Evolutionary conservation across 2,329 filamentous ascomycete genomes (phyloP), one percentile per base, ranked within the genome.

Genomic region (Aspergillus piperis): DNA sequence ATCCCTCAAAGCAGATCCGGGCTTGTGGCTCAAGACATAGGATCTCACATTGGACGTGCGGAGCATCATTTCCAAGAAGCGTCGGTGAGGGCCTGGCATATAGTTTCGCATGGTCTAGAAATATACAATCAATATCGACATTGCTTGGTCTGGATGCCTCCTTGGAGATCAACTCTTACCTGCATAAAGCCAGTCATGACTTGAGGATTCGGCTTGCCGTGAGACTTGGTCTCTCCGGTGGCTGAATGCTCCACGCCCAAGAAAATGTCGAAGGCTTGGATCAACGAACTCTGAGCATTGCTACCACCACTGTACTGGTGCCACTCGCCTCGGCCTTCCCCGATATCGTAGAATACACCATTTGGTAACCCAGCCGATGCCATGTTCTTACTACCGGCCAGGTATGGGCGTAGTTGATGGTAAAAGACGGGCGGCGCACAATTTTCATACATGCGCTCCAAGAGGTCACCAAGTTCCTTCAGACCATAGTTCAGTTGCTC

Each of bases 371-470:
- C 82, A 0, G 81, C 82, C 2, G 75, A 72, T 7, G 77, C 78
- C 82, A 84, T 84, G 57, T 82, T 82, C 71, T 83, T 84, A 62
- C 80, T 83, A 0, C 82, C 82, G 0, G 82, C 82, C 13, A 84
- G 67, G 54, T 82, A 78, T 0, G 82, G 82, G 1, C 82, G 77
- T n/a, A 84, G 78, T 19, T 77, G 74, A 57, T 84, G 79, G 65
- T 82, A 84, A 70, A 84, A 84, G 1, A 79, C 72, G 25, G 79
- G 70, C 0, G 82, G 82, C 6, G 75, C 66, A 58, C 79, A 82
- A 19, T 78, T 73, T 64, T 84, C 81, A 50, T 83, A 80, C 82
- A 84, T 84, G 3, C 82, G 75, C 55, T 80, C 77, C 4, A 84
- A 69, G 0, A 82, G 74, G 0, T 47, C 42, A 6, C 72, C 76